Evolutionary conservation across 2,329 filamentous ascomycete genomes (phyloP), one percentile per base, ranked within the genome.

Genomic region (Lachnellula arida): DNA sequence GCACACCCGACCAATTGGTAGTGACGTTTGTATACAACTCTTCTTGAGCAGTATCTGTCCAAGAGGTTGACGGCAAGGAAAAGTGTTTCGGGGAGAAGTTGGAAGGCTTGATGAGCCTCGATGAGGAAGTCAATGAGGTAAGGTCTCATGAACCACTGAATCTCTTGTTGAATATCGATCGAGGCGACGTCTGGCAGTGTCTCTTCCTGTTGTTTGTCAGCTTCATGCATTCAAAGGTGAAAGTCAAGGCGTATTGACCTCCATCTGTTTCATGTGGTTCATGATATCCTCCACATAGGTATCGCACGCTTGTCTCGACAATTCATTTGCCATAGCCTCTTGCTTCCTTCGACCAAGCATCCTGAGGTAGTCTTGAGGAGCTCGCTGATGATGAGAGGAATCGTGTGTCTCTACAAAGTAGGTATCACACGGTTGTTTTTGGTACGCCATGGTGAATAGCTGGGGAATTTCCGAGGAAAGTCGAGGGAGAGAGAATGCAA

Each of bases 131-230:
- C 94, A 71, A 99, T 89, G 37, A 99, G 86, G 73, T 97, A 97
- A 0, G 94, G 94, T 67, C 94, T 81, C 94, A 99, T 99, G 76
- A 95, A 97, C 94, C 94, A 99, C 72, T 97, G 91, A 61, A 99
- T 97, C 80, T 99, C 94, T 63, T 92, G 91, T 75, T 99, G 94
- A 74, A 97, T 97, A 73, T 99, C 94, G 72, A 99, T 99, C 37
- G 95, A 91, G 73, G 93, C 93, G 72, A 96, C 93, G 73, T 99
- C 94, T 53, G 94, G 90, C 63, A 97, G 79, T 28, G 94, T 97
- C 75, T 95, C 88, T 68, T 87, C 82, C 84, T 87, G 63, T 53
- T 15, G 48, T 54, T 71, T 46, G 72, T 69, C 58, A 71, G 69
- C 64, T 61, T 55, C 40, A 49, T 23, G 53, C 47, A 54, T 39